phyloP scores from a whole-genome alignment of 139 green algal genomes.

The Asterochloris sp. region DNA sequence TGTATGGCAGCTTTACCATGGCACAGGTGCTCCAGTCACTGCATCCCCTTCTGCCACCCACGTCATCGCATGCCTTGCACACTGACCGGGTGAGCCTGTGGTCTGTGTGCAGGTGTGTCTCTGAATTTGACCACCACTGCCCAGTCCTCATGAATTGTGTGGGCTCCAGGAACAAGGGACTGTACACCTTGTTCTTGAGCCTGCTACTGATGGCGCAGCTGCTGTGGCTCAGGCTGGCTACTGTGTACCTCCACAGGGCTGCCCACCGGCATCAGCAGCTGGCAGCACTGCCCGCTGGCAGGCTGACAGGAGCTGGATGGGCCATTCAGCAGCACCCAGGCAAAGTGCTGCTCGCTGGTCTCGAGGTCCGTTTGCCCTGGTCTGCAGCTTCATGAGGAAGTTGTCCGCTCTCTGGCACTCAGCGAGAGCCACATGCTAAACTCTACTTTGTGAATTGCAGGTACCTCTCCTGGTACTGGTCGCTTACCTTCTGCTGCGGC shows the following conservation, averaged over 20 bases:
- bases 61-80: too few species aligned
- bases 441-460: constrained; percentile 6
- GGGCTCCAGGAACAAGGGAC: constrained; percentile 36
- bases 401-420: background rate
- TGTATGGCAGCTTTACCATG: too few species aligned
- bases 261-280: background rate
- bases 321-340: constrained; percentile 8
- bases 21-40: too few species aligned
- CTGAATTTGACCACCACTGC: constrained; percentile 61
- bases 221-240: constrained; percentile 33
- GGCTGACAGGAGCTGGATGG: background rate
- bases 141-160: constrained; percentile 53
- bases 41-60: too few species aligned
- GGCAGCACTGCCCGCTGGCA: background rate
- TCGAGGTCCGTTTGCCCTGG: background rate
- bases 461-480: constrained; percentile 24
- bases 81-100: background rate
- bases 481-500: constrained; percentile 29
- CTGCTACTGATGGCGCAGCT: constrained; percentile 35
- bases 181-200: constrained; percentile 41
- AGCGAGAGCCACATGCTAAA: background rate
- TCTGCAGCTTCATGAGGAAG: background rate
- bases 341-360: constrained; percentile 2
- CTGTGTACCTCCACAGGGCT: constrained; percentile 16
- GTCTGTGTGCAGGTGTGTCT: constrained; percentile 37